Evolutionary conservation across 768 basidiomycete species (phyloP), one percentile per base, ranked within the genome.

Genomic region (Candolleomyces efflorescens): DNA sequence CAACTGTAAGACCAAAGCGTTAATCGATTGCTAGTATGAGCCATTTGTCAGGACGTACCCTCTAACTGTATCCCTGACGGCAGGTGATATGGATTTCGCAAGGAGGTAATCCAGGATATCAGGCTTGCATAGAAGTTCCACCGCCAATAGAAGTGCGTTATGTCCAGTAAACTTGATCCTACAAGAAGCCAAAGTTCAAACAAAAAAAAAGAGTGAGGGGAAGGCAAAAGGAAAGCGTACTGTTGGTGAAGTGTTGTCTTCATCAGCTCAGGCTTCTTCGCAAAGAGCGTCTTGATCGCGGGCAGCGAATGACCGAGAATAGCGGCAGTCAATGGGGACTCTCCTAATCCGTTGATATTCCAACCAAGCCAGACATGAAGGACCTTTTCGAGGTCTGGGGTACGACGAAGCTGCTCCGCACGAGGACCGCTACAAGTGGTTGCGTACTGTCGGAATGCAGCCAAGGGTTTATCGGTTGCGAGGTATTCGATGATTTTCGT

Each of bases 311-410:
- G 57, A 5, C 68, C 64, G 4, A 76, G 46, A 47, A 83, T 69
- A 0, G 81, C 80, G 1, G 77, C 76, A 6, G 73, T 73, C 7
- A 85, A 66, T 0, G 81, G 80, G 0, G 81, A 81, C 63, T 86
- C 85, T 54, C 82, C 81, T 12, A 83, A 46, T 13, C 67, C 58
- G 45, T 74, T 78, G 51, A 73, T 64, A 1, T 62, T 65, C 80
- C 83, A 83, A 4, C 85, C 85, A 24, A 85, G 70, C 71, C 77
- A 76, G n/a, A 63, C 65, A 0, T 79, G 78, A 11, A 86, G 65
- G 12, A 71, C 67, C 27, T 72, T 67, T 48, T 74, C 75, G 27
- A 82, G 63, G 49, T 78, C 69, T 9, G 67, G 61, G 2, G 75
- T 65, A 10, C 75, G 70, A 23, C 74, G 72, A 32, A 83, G 49